Evolutionary conservation across 768 basidiomycete genomes (phyloP), one percentile per base, ranked within the genome.

Genomic region (Hericium rajendrae): DNA sequence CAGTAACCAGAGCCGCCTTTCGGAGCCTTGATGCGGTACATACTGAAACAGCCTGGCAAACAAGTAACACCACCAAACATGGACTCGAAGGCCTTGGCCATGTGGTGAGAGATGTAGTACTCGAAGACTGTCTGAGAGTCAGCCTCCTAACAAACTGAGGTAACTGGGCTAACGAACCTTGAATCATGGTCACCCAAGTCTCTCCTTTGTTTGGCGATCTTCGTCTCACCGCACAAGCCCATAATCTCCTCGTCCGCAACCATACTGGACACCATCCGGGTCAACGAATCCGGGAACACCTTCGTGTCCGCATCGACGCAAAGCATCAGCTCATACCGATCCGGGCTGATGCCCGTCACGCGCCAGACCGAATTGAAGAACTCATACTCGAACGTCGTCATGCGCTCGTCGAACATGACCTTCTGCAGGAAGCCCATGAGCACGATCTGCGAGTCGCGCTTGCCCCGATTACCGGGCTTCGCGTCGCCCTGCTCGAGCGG

Each of bases 21-120:
- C n/a, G 94, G 94, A 15, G 94, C 90, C 74, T 98, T 99, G 83
- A 97, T 94, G 63, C 97, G 86, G 75, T 98, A 98, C 95, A 97
- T 98, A 64, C 87, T 91, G 82, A 99, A 99, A 76, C 97, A 99
- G 62, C 97, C 97, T 22, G 97, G 97, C 62, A 99, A 79, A 81
- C 97, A 99, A 56, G 97, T 98, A 6, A 99, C 97, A 79, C 95
- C 94, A 67, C 97, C 97, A 66, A 98, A 98, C 86, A 95, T 94
- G 3, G 94, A 93, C 74, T 99, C 97, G 77, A 98, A 98, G 3
- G 95, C 95, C 77, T 99, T 99, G 40, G 93, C 95, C 79, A 94
- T 81, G 70, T 98, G 95, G 69, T 99, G 97, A 9, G 97, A 97
- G 73, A 97, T 97, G 77, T 98, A 99, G 72, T 99, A 99, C 73